Evolutionary conservation across 768 basidiomycete genomes (phyloP), one percentile per base, ranked within the genome.

Genomic region (Fistulinella prunicolor): DNA sequence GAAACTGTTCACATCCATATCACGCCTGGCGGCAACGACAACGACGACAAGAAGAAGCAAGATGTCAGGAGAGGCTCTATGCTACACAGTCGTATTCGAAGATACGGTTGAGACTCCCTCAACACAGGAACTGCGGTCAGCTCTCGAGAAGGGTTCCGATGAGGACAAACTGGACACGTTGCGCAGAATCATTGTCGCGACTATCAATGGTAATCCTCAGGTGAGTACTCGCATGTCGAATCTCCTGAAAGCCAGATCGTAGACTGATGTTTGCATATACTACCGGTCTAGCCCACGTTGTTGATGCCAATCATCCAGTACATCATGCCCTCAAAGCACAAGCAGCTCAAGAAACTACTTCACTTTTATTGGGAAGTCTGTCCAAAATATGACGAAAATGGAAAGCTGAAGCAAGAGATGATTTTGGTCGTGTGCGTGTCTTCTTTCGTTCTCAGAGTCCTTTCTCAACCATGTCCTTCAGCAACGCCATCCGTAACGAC

Each of bases 241-340:
- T 23, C 26, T 36, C 6, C 24, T 41, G 42, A 29, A 37, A n/a
- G 43, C 29, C 20, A 20, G 13, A 34, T 48, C 9, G 16, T 32
- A 28, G 20, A 28, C 35, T 58, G 10, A 54, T 28, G 22, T 28
- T 23, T 16, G 14, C 42, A 37, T 3, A 14, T 44, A 14, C 22
- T 7, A 34, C 42, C 13, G n/a, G 43, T 19, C 19, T 63, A 95
- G 93, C 90, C 93, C n/a, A 72, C 81, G 44, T 69, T 98, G 42
- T 83, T 97, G 72, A 98, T 99, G 94, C 90, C 94, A 6, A 86
- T 98, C 69, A 98, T 99, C 57, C 96, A 99, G 81, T 96, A 86
- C 71, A 88, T 95, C 53, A 81, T 98, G 78, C 96, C 96, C 30
- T 90, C 89, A 44, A 84, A 85, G 65, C 94, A 89, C 74, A 98